phyloP scores from a whole-genome alignment of 805 yeast species.

The Yarrowia sp. region DNA sequence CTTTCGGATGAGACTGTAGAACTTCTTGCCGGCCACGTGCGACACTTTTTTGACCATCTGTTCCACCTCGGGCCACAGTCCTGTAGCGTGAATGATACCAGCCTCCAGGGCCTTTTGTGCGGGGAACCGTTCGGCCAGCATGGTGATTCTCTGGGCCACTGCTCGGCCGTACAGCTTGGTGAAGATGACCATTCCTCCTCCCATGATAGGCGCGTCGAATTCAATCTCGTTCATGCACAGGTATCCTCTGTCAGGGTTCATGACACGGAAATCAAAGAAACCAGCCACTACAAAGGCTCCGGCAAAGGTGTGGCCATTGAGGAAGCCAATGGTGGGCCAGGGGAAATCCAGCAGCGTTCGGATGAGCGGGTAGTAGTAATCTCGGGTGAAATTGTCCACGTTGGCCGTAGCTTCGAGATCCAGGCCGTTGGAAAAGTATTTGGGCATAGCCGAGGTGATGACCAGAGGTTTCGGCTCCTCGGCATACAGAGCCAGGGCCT shows the following conservation, averaged over 20 bases:
- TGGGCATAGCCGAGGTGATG: constrained; percentile 38
- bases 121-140: constrained; percentile 39
- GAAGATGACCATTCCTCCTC: constrained; percentile 41
- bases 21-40: neutral
- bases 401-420: constrained; percentile 38
- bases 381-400: constrained; percentile 38
- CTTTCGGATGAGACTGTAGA: neutral
- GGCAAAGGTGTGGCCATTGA: constrained; percentile 44
- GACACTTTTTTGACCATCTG: constrained; percentile 32
- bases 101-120: constrained; percentile 33
- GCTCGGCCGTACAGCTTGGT: constrained; percentile 35
- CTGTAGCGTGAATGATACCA: constrained; percentile 37
- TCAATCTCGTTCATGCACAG: constrained; percentile 42
- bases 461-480: constrained; percentile 37
- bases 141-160: constrained; percentile 34
- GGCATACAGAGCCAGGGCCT: constrained; percentile 33
- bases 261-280: constrained; percentile 41
- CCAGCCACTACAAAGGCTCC: constrained; percentile 42
- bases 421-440: constrained; percentile 42
- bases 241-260: constrained; percentile 41
- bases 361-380: constrained; percentile 37
- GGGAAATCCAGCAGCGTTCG: constrained; percentile 40
- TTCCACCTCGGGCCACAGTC: constrained; percentile 38
- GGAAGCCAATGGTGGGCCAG: constrained; percentile 41
- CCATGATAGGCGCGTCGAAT: constrained; percentile 40